Percentiles rank a stretch among this genome's conserved stretches.
Evolutionary conservation across 1,284 basidiomycete genomes (phyloP).

Genomic region (Tilletia caries): DNA sequence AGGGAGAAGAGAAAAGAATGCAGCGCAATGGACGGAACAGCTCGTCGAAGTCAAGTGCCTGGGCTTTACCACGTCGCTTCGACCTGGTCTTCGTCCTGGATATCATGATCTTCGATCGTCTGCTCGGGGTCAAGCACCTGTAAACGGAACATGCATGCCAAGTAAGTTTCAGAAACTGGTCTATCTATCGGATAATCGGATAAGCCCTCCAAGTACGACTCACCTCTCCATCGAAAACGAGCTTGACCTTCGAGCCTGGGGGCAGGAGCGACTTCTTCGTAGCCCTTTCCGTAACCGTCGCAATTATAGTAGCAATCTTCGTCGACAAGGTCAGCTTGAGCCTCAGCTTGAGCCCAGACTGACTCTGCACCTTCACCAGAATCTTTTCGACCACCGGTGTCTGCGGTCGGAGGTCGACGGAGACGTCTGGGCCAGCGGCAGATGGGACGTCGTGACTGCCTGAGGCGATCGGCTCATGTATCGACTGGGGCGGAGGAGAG

Average conservation of each 20-base stretch:
- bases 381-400: conserved; percentile 8
- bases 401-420: neutral
- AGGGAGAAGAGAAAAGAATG: too few relatives aligned
- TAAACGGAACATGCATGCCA: neutral
- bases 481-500: neutral
- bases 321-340: neutral
- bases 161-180: neutral
- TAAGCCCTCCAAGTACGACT: neutral
- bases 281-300: neutral
- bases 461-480: neutral
- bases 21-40: too few relatives aligned
- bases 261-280: neutral
- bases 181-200: neutral
- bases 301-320: neutral
- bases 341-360: neutral
- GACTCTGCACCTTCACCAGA: neutral
- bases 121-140: neutral
- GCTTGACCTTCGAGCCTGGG: neutral
- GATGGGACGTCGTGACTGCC: neutral
- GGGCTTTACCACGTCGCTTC: neutral
- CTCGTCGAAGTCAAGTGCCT: too few relatives aligned
- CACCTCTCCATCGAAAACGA: conserved; percentile 9
- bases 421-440: neutral
- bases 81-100: conserved; percentile 10
- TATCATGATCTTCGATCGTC: neutral